phyloP scores from a whole-genome alignment of 2,329 filamentous ascomycete genomes.

The Fusarium sp. region DNA sequence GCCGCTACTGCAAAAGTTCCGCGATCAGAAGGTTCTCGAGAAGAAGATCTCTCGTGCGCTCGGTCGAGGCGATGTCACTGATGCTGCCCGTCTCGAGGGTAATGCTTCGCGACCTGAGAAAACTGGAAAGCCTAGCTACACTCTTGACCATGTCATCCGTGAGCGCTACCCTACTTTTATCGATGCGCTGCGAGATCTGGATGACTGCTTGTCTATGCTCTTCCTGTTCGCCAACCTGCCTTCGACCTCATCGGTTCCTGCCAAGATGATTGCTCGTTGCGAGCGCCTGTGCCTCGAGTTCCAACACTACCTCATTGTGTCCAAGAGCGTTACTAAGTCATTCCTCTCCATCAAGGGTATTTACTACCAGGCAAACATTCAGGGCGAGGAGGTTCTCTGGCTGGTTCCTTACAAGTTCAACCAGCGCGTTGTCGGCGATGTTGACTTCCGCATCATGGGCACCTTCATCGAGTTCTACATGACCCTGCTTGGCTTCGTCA shows the following conservation, averaged over 20 bases:
- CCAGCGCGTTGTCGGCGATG: slow-evolving; percentile 90
- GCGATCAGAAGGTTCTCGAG: slow-evolving; percentile 94
- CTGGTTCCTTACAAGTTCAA: slow-evolving; percentile 98
- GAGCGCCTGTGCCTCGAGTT: slow-evolving; percentile 95
- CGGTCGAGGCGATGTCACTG: slow-evolving; percentile 88
- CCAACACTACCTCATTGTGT: slow-evolving; percentile 95
- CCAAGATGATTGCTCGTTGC: slow-evolving; percentile 95
- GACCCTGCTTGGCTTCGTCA: slow-evolving; percentile 93
- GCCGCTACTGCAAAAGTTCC: slow-evolving; percentile 92
- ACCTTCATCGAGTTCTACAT: slow-evolving; percentile 99
- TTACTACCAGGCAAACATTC: slow-evolving; percentile 98
- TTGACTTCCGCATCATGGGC: slow-evolving; percentile 99
- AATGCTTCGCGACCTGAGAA: slow-evolving; percentile 91
- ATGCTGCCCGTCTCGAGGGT: slow-evolving; percentile 86
- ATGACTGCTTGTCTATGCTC: slow-evolving; percentile 96
- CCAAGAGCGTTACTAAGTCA: slow-evolving; percentile 91
- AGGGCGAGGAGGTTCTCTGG: slow-evolving; percentile 97
- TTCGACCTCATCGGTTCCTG: slow-evolving; percentile 87
- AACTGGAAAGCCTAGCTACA: slow-evolving; percentile 89
- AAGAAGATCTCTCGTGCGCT: slow-evolving; percentile 97
- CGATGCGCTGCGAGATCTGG: slow-evolving; percentile 92
- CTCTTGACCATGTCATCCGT: slow-evolving; percentile 95
- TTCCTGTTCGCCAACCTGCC: slow-evolving; percentile 98
- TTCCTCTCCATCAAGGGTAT: slow-evolving; percentile 99
- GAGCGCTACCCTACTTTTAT: slow-evolving; percentile 98